Evolutionary conservation across 768 basidiomycete genomes (phyloP), one percentile per base, ranked within the genome.

Genomic region (Rhodotorula diobovata): DNA sequence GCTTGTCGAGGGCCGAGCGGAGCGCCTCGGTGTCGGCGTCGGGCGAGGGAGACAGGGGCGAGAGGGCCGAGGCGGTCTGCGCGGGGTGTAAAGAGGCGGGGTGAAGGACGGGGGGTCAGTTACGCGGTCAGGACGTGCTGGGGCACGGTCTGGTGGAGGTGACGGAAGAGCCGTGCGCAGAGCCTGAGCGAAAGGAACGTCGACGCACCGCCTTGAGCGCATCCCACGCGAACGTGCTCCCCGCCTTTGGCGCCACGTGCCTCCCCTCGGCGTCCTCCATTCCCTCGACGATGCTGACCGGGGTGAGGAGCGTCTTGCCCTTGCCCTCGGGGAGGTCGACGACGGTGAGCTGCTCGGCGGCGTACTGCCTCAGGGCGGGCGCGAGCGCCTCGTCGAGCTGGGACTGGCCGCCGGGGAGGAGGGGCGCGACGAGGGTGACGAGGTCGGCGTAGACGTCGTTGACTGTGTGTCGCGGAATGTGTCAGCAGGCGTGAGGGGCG

Each of bases 321-420:
- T 30, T 28, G 3, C 7, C n/a, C 21, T 43, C 85, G 10, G 89
- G 89, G n/a, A 93, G 88, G 71, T 93, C 90, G 35, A 90, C 90
- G 34, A 89, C 87, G 39, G 88, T 89, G 79, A 93, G 90, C 79
- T 99, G 95, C 48, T 87, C 86, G 66, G 90, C 82, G 78, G 97
- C 95, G 81, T 97, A 97, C 69, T 90, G 85, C 61, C 85, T 83
- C 66, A 98, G 80, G 3, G 90, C 89, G 5, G 91, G 90, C 1
- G 87, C 83, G 61, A 95, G 85, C 55, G 89, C 88, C 18, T 84
- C 83, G 77, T 93, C 88, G 56, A 97, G 85, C n/a, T 85, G 82
- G 28, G 88, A 87, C 79, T 98, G 93, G 81, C 94, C 88, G 54
- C 86, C 85, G 78, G 97, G 88, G 79, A 98, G 90, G 79, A 53